Percentiles rank a stretch among this genome's conserved stretches.
Conservation (phyloP, 208 protist genomes). For the Leptomonas pyrrhocoris region DNA sequence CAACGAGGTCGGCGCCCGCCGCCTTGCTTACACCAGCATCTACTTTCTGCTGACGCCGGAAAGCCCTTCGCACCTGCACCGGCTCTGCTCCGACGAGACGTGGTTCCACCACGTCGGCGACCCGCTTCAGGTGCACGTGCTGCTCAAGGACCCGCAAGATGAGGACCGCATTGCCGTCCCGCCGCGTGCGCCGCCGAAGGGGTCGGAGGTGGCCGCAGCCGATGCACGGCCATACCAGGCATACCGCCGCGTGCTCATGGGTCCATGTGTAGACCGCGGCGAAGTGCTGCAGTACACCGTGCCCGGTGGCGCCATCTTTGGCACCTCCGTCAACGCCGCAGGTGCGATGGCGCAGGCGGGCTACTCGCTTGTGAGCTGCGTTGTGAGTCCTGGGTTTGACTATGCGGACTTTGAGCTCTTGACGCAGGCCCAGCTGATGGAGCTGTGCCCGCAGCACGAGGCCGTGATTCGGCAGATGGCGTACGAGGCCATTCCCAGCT, state of each 20-base stretch:
- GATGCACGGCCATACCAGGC: conserved; percentile 18
- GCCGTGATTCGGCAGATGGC: conserved; percentile 48
- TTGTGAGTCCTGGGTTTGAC: conserved; percentile 52
- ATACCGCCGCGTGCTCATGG: conserved; percentile 37
- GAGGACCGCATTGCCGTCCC: conserved; percentile 24
- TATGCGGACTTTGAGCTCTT: conserved; percentile 58
- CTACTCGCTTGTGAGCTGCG: conserved; percentile 59
- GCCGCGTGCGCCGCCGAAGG: conserved; percentile 4
- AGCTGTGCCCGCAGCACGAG: conserved; percentile 49
- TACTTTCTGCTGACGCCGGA: conserved; percentile 55
- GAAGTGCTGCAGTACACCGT: conserved; percentile 60
- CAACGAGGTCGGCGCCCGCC: conserved; percentile 27
- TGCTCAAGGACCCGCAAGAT: conserved; percentile 32
- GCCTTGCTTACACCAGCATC: conserved; percentile 48
- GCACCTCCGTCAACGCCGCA: conserved; percentile 33
- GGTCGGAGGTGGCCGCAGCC: not conserved
- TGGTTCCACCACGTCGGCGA: conserved; percentile 55
- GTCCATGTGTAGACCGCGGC: conserved; percentile 33
- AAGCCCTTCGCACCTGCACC: conserved; percentile 63
- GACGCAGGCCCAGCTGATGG: conserved; percentile 50
- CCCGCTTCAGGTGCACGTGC: conserved; percentile 47
- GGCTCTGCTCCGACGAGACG: conserved; percentile 53
- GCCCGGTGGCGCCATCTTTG: conserved; percentile 50
- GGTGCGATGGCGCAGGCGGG: conserved; percentile 20
- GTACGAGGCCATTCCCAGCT: conserved; percentile 44